Percentiles rank a stretch among this genome's conserved stretches.
phyloP scores from a whole-genome alignment of 73 alveolate genomes.

The Paraurostyla sp. region DNA sequence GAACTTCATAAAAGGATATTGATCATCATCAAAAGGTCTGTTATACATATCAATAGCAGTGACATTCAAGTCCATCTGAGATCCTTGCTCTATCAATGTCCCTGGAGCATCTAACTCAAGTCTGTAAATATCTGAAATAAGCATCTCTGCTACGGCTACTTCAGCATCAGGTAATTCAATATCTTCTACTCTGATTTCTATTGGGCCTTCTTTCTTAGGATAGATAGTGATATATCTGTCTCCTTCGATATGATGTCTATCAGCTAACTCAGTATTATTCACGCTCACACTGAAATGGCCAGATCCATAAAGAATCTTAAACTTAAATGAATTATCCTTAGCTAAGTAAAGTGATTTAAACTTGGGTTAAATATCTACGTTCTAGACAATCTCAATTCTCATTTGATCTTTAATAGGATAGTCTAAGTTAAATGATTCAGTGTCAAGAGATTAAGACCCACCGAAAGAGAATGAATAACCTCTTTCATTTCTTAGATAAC shows the following conservation, averaged over 20 bases:
- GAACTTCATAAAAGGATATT: constrained; percentile 65
- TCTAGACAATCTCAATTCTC: constrained; percentile 52
- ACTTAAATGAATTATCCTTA: constrained; percentile 49
- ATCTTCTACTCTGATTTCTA: constrained; percentile 71
- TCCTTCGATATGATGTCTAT: constrained; percentile 16
- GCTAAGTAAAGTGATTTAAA: constrained; percentile 65
- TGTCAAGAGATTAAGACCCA: neutral
- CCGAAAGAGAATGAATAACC: neutral
- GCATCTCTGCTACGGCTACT: constrained; percentile 65
- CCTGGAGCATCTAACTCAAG: constrained; percentile 74
- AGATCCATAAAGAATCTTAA: constrained; percentile 71
- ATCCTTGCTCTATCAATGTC: constrained; percentile 67
- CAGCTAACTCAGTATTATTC: constrained; percentile 69
- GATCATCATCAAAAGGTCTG: constrained; percentile 53
- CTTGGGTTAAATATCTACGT: constrained; percentile 66
- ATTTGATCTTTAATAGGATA: constrained; percentile 24
- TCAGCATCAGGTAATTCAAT: constrained; percentile 64
- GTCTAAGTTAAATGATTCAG: constrained; percentile 14
- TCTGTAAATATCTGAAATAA: constrained; percentile 66
- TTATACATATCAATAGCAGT: constrained; percentile 65
- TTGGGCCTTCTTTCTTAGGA: constrained; percentile 74
- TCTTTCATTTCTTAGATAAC: neutral
- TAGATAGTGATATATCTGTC: constrained; percentile 53
- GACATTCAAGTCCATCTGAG: constrained; percentile 48
- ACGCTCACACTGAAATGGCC: constrained; percentile 55